A percentile compares a stretch with the other conserved stretches of the same genome.
Evolutionary conservation across 176 grass and related monocot species (phyloP).

Genomic region (Bothriochloa decipiens): DNA sequence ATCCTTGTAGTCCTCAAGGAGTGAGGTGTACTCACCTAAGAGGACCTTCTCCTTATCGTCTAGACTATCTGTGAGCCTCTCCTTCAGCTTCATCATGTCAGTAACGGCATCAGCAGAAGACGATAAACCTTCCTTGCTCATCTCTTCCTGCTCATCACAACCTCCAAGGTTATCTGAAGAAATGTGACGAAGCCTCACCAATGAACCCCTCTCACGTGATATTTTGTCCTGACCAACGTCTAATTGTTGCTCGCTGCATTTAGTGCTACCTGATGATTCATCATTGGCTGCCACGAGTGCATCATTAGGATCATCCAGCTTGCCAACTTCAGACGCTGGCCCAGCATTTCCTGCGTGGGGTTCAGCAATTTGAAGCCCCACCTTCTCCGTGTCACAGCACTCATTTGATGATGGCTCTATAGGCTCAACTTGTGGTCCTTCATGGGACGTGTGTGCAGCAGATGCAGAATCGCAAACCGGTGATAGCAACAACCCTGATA

Average conservation of each 20-base stretch:
- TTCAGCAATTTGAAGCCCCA: neutral
- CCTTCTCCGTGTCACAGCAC: slow-evolving; percentile 1
- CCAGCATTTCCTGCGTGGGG: neutral
- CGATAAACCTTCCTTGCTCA: slow-evolving; percentile 4
- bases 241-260: neutral
- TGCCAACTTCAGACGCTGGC: neutral
- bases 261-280: slow-evolving; percentile 7
- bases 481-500: slow-evolving; percentile 70
- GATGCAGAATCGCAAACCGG: slow-evolving; percentile 31
- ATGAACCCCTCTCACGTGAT: slow-evolving; percentile 44
- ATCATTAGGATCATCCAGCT: neutral
- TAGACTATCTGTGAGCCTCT: slow-evolving; percentile 47
- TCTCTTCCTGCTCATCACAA: neutral
- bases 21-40: slow-evolving; percentile 54
- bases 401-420: neutral
- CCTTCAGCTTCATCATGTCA: slow-evolving; percentile 44
- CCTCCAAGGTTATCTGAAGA: slow-evolving; percentile 29
- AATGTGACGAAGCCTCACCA: slow-evolving; percentile 44
- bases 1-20: slow-evolving; percentile 70
- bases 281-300: neutral
- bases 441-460: slow-evolving; percentile 18
- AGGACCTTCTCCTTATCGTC: slow-evolving; percentile 72
- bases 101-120: neutral
- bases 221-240: slow-evolving; percentile 27
- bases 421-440: neutral